Evolutionary conservation across 192 early-diverging fungal genomes (phyloP).

Genomic region (Endogone sp.): DNA sequence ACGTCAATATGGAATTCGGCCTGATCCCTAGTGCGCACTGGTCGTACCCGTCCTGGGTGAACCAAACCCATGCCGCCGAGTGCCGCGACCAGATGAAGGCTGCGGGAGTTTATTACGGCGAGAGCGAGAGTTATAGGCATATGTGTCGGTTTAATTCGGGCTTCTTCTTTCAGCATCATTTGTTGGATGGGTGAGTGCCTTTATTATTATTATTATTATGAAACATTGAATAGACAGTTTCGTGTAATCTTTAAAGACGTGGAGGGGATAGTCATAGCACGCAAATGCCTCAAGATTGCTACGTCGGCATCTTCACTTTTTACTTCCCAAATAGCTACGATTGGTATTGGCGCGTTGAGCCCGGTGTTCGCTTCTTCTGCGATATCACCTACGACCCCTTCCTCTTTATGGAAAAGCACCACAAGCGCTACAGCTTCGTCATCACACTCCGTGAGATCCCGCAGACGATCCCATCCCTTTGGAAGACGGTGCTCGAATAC

Average conservation of each 20-base stretch:
- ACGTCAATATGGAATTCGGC: slow-evolving; percentile 63
- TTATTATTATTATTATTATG: too few relatives aligned
- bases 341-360: slow-evolving; percentile 67
- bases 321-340: slow-evolving; percentile 43
- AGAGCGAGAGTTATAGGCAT: slow-evolving; percentile 75
- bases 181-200: slow-evolving; percentile 43
- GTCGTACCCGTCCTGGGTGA: slow-evolving; percentile 71
- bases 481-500: slow-evolving; percentile 37
- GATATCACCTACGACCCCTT: slow-evolving; percentile 66
- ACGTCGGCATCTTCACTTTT: neutral
- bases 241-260: too few relatives aligned
- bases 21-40: slow-evolving; percentile 67
- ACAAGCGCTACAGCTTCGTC: slow-evolving; percentile 61
- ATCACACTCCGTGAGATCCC: slow-evolving; percentile 47
- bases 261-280: too few relatives aligned
- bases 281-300: neutral
- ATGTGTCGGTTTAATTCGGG: slow-evolving; percentile 80
- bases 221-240: too few relatives aligned
- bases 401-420: slow-evolving; percentile 56
- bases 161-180: slow-evolving; percentile 54
- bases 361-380: slow-evolving; percentile 60
- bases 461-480: slow-evolving; percentile 53
- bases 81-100: slow-evolving; percentile 55
- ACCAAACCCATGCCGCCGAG: slow-evolving; percentile 57
- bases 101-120: slow-evolving; percentile 65